Evolutionary conservation across 1,284 basidiomycete species (phyloP), one percentile per base, ranked within the genome.

Genomic region (Boletus semigastroideus): DNA sequence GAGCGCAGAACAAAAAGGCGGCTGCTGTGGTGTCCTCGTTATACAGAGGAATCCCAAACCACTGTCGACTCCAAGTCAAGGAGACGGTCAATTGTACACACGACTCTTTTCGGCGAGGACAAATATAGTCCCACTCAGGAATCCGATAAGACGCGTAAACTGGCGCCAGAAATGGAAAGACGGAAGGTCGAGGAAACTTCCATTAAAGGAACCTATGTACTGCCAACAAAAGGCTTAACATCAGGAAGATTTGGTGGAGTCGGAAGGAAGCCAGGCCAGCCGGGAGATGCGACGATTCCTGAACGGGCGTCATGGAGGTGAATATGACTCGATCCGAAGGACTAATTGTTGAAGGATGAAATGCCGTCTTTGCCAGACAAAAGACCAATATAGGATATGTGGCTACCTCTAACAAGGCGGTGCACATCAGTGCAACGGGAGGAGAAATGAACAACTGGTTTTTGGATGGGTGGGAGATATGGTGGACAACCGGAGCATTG

Each of bases 181-280:
- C 46, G 40, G 42, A 56, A 60, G 39, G 17, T 48, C 58, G 62
- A 62, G 47, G 54, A 46, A 57, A n/a, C 13, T 45, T 62, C 46
- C 44, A 51, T 61, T 51, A 58, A 52, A 12, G 38, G 54, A 50
- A 46, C 34, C n/a, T 41, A 30, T 19, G 33, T 28, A 3, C 38
- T 13, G 34, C 38, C 47, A 43, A 36, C n/a, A 25, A 25, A 25
- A 25, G 22, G 38, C 12, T 30, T 30, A 39, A 45, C 46, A 48
- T n/a, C 30, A 38, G 20, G 16, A 27, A 8, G 17, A 5, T 37
- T 27, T 33, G 16, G 34, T 49, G 58, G 58, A 46, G 54, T 44
- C 37, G 52, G 59, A 57, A 11, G 45, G 54, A 55, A 56, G 53
- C 5, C 11, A 19, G 41, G 9, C 6, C 13, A 19, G 36, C 33